Conservation (phyloP, 805 yeast genomes). For the Metschnikowia noctiluminum region DNA sequence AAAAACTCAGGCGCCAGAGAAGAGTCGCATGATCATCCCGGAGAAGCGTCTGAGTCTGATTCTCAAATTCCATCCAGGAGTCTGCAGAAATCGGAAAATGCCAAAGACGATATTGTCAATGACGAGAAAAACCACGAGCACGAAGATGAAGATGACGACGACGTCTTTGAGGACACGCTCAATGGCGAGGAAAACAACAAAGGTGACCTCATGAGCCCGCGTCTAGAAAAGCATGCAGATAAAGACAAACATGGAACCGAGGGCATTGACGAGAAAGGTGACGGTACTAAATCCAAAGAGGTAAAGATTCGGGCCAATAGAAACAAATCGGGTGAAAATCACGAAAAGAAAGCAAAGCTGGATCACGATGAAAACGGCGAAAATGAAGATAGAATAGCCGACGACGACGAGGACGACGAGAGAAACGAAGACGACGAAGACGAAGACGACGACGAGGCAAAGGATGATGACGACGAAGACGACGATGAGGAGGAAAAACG, state of each 20-base stretch:
- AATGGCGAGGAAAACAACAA: slow-evolving; percentile 2
- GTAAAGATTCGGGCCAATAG: not conserved
- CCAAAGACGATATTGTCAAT: slow-evolving; percentile 17
- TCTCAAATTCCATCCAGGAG: not conserved
- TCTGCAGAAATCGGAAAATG: slow-evolving; percentile 3
- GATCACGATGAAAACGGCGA: slow-evolving; percentile 13
- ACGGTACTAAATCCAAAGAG: slow-evolving; percentile 13
- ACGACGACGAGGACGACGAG: slow-evolving; percentile 6
- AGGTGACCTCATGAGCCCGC: too few species aligned
- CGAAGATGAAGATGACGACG: slow-evolving; percentile 10
- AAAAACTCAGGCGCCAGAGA: slow-evolving; percentile 22
- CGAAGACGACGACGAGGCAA: slow-evolving; percentile 33
- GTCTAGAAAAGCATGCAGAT: too few species aligned
- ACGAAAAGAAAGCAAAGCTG: slow-evolving; percentile 20
- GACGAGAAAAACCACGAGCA: slow-evolving; percentile 6
- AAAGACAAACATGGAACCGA: not conserved
- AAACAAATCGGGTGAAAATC: slow-evolving; percentile 16
- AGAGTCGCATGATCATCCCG: slow-evolving; percentile 19
- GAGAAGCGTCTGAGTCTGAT: too few species aligned
- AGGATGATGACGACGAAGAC: slow-evolving; percentile 43
- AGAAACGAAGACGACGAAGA: slow-evolving; percentile 9
- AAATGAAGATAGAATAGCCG: slow-evolving; percentile 2
- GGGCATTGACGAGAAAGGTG: slow-evolving; percentile 21
- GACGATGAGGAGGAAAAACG: slow-evolving; percentile 43
- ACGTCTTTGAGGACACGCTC: slow-evolving; percentile 12